Conservation (phyloP, 768 basidiomycete genomes). For the Crepidotus variabilis region DNA sequence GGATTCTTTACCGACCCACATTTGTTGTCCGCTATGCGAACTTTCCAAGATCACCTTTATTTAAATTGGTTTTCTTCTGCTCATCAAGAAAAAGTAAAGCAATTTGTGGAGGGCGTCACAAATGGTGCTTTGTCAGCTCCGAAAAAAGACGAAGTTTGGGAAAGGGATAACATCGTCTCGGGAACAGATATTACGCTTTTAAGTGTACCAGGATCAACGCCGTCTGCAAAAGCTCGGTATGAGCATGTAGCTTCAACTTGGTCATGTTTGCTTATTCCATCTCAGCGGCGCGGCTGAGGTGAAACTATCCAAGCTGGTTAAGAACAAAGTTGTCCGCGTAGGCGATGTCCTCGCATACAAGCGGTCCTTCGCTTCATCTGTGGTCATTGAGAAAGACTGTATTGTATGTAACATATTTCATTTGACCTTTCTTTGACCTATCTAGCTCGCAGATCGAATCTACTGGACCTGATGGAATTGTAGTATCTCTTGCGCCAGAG, state of each 20-base stretch:
- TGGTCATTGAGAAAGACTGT: constrained; percentile 52
- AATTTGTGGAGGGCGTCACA: constrained; percentile 39
- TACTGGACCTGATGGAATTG: not conserved
- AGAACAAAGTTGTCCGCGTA: constrained; percentile 38
- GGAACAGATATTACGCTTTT: constrained; percentile 4
- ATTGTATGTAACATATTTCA: constrained; percentile 28
- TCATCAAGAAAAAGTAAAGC: constrained; percentile 36
- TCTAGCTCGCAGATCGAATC: not conserved
- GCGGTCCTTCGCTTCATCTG: constrained; percentile 38
- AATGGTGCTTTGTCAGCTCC: constrained; percentile 47
- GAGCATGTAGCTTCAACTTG: not conserved
- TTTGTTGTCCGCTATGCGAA: constrained; percentile 49
- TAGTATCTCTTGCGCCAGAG: not conserved
- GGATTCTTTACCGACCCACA: constrained; percentile 41
- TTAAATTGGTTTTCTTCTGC: constrained; percentile 45
- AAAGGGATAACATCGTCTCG: constrained; percentile 32
- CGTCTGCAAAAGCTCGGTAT: constrained; percentile 27
- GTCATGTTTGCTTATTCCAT: not conserved
- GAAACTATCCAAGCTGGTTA: constrained; percentile 41
- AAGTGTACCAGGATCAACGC: not conserved
- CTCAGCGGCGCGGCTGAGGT: constrained; percentile 38
- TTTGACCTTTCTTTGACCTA: not conserved
- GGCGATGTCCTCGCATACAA: constrained; percentile 56
- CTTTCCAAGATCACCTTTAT: constrained; percentile 59
- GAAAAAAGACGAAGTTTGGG: constrained; percentile 67